Evolutionary conservation across 345 rosid species (phyloP).

Genomic region (Sisymbrium altissimum): DNA sequence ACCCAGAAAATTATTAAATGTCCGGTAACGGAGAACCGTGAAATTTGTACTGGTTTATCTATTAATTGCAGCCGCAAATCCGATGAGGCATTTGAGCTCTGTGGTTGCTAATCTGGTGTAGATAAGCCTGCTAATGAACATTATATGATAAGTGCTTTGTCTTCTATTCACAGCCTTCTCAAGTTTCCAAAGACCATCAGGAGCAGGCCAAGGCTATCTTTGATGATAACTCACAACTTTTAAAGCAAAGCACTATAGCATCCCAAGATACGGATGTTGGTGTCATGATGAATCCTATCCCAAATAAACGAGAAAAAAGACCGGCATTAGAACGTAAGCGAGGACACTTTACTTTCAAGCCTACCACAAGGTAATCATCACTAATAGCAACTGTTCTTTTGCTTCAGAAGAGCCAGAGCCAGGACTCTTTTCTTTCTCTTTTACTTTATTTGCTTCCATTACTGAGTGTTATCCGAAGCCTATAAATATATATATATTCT

Average conservation of each 20-base stretch:
- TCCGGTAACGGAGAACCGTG: not conserved
- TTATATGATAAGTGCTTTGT: not conserved
- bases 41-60: not conserved
- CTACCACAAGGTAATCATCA: constrained; percentile 46
- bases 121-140: not conserved
- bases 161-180: constrained; percentile 46
- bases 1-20: not conserved
- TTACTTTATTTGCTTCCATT: not conserved
- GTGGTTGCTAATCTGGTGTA: not conserved
- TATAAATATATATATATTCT: constrained; percentile 1
- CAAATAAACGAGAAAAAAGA: constrained; percentile 55
- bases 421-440: not conserved
- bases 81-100: not conserved
- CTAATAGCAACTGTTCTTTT: not conserved
- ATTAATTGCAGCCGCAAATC: not conserved
- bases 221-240: constrained; percentile 29
- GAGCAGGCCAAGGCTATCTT: constrained; percentile 56
- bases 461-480: not conserved
- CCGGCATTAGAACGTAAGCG: constrained; percentile 66
- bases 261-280: constrained; percentile 15
- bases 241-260: constrained; percentile 23
- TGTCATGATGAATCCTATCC: constrained; percentile 29
- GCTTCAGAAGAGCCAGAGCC: not conserved
- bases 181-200: constrained; percentile 43
- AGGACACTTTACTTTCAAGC: constrained; percentile 67